Evolutionary conservation across 768 basidiomycete species (phyloP).

Genomic region (Paxillus ammoniavirescens): DNA sequence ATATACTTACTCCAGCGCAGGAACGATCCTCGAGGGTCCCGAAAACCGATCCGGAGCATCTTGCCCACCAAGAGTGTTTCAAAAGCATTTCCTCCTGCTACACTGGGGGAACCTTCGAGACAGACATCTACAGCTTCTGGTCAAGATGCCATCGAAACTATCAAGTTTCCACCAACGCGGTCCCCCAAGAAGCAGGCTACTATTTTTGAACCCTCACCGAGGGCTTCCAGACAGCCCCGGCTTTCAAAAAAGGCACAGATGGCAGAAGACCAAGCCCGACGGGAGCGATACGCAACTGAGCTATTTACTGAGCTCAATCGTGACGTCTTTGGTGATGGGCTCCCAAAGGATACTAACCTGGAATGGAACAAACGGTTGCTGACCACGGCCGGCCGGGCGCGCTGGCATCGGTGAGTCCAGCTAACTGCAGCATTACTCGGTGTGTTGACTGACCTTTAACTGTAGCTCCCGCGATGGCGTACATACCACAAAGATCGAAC

Average conservation of each 20-base stretch:
- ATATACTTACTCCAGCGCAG: conserved; percentile 17
- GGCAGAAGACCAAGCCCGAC: conserved; percentile 42
- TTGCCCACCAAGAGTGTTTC: conserved; percentile 5
- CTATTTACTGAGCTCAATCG: conserved; percentile 63
- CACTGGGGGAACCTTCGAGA: not conserved
- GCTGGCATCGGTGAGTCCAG: conserved; percentile 51
- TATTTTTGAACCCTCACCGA: not conserved
- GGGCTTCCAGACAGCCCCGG: conserved; percentile 21
- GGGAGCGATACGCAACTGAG: conserved; percentile 51
- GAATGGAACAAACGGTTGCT: conserved; percentile 66
- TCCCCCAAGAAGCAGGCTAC: conserved; percentile 5
- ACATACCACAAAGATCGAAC: conserved; percentile 64
- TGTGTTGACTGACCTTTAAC: conserved; percentile 3
- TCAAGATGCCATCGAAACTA: conserved; percentile 6
- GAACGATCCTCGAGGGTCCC: conserved; percentile 49
- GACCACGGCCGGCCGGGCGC: conserved; percentile 70
- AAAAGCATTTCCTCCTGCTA: not conserved
- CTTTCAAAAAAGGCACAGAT: conserved; percentile 41
- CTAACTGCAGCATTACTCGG: not conserved
- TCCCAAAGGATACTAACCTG: conserved; percentile 56
- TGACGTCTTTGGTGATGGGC: conserved; percentile 49
- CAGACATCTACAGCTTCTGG: not conserved
- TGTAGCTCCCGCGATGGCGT: conserved; percentile 55
- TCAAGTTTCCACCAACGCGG: conserved; percentile 9
- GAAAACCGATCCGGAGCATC: conserved; percentile 40